Base-by-base conservation (phyloP, 345 rosid species). In the Linum tenue region DNA sequence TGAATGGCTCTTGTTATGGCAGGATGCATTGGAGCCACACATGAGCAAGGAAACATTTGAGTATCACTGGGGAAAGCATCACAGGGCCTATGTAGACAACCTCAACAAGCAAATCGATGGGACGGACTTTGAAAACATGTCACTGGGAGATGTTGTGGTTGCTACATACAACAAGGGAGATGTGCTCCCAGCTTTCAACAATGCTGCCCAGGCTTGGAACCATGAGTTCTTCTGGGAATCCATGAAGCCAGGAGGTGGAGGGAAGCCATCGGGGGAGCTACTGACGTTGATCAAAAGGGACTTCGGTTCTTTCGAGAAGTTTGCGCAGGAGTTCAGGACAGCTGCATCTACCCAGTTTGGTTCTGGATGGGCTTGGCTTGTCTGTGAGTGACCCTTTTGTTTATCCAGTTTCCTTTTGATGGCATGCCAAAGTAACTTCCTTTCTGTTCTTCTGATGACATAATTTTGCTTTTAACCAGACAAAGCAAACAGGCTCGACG, bases 141-240 rank as follows among this genome's bases (percentile, higher is more conserved):
- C 89, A 0, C 66, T 90, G 56, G 94, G 82, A 72, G 92, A 92
- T 40, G 72, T 86, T 53, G 63, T 88, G 41, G 38, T 74, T 73
- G 65, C 63, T 74, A 59, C 94, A 10, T 88, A 92, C 77, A 88
- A 88, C 73, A 85, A 53, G 69, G 98, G 97, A 11, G 79, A 84
- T 72, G 71, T 82, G 66, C 95, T 92, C 68, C 98, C 98, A 38
- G 75, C 94, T 15, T 92, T 90, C 74, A 90, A 90, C 70, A 92
- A 88, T 61, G 97, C 98, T 62, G 98, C 98, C 40, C 98, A 92
- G 97, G 91, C 89, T 38, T 92, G 96, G 98, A 90, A 92, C 81
- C 97, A 92, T 57, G 89, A 90, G 3, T 92, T 92, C 73, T 86
- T 92, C 70, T 92, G 96, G 98, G 94, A 87, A 72, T 90, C 95